Percentiles rank a stretch among this genome's conserved stretches.
Conservation (phyloP, 2,329 filamentous ascomycete species). For the Arthrobotrys pseudoclavata region DNA sequence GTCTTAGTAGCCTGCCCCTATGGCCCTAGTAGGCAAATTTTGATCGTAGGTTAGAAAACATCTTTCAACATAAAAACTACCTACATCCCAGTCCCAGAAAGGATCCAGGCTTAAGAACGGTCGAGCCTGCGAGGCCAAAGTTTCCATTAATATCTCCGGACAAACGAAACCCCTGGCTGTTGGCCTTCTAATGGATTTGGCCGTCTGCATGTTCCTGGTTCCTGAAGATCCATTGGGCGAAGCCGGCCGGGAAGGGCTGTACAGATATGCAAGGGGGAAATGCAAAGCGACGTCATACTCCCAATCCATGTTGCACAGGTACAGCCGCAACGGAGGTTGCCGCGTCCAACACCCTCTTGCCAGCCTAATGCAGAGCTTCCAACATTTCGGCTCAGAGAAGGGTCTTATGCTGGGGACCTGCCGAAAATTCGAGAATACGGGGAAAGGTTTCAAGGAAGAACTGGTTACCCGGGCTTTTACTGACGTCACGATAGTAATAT, state of each 20-base stretch:
- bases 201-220: conserved; percentile 25
- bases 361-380: conserved; percentile 16
- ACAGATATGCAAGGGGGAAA: not conserved
- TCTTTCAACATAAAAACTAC: not conserved
- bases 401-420: not conserved
- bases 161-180: not conserved
- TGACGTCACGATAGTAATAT: conserved; percentile 21
- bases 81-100: not conserved
- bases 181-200: not conserved
- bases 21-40: not conserved
- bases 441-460: not conserved
- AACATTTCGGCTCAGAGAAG: conserved; percentile 3
- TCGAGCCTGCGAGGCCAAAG: not conserved
- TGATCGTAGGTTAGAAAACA: not conserved
- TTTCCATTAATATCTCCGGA: conserved; percentile 5
- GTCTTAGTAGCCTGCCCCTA: not conserved
- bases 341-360: not conserved
- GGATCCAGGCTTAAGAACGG: not conserved
- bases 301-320: conserved; percentile 9
- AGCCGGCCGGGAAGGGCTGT: not conserved
- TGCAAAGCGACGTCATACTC: conserved; percentile 28
- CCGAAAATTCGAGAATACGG: conserved; percentile 7
- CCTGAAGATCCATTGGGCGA: conserved; percentile 19
- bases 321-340: conserved; percentile 25
- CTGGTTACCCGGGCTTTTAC: not conserved